Percentiles rank a stretch among this genome's conserved stretches.
These are phyloP conservation scores for Neurospora sp. DNA, from an alignment of 2,329 filamentous ascomycete species.

Conservation along the genomic window DNA sequence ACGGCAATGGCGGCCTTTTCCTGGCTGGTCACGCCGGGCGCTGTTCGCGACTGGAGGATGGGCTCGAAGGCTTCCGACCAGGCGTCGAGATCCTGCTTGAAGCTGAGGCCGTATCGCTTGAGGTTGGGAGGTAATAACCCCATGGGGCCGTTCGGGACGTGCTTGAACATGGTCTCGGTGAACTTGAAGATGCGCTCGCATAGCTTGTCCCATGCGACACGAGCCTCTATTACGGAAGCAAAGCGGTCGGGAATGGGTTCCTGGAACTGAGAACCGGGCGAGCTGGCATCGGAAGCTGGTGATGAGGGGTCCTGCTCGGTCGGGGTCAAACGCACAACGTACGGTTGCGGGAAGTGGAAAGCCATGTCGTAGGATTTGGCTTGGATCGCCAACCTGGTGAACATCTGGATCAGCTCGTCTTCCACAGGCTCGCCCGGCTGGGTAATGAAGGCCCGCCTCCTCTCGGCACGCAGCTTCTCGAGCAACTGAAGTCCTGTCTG, in stretches of 20 bases:
- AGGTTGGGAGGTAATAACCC: conserved; percentile 40
- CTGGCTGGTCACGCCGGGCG: conserved; percentile 39
- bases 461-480: conserved; percentile 40
- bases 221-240: conserved; percentile 41
- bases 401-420: conserved; percentile 52
- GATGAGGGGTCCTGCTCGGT: conserved; percentile 27
- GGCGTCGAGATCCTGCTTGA: conserved; percentile 40
- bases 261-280: conserved; percentile 28
- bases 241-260: conserved; percentile 36
- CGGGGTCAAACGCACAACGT: conserved; percentile 44
- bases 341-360: conserved; percentile 55
- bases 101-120: conserved; percentile 36
- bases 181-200: conserved; percentile 49
- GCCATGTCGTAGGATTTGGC: conserved; percentile 61
- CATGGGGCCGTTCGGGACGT: conserved; percentile 40
- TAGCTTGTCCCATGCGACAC: conserved; percentile 45
- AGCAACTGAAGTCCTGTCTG: conserved; percentile 47
- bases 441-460: conserved; percentile 28
- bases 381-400: conserved; percentile 53
- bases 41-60: conserved; percentile 39
- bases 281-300: conserved; percentile 33
- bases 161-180: conserved; percentile 43
- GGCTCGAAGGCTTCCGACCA: conserved; percentile 49
- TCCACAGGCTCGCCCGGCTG: conserved; percentile 40
- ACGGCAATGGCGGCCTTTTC: conserved; percentile 52